Evolutionary conservation across 2,329 filamentous ascomycete species (phyloP), one percentile per base, ranked within the genome.

Genomic region (Fusarium bactridioides): DNA sequence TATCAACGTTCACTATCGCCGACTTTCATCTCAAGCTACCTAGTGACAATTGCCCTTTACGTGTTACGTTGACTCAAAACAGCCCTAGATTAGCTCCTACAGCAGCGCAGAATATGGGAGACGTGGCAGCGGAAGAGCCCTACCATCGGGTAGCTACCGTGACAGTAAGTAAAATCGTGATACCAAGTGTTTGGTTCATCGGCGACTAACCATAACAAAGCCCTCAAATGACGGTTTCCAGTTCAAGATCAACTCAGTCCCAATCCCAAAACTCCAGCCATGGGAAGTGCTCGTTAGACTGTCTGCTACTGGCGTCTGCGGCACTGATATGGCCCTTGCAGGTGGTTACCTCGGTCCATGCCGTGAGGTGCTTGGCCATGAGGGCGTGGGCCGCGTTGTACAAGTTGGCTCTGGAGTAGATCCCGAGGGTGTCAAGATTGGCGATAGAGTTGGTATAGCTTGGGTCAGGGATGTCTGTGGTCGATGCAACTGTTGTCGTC

Each of bases 401-500:
- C 31, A 54, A 9, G 41, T 73, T 3, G 74, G 74, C 1, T 21
- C 43, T 1, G 69, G 64, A 2, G 56, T 73, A 10, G 62, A 67
- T 0, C 62, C 70, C 2, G 12, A 18, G 2, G 38, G 45, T 5
- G 40, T 70, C 5, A 66, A 41, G 16, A 33, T 61, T 1, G 61
- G 61, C 1, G 53, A 71, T 7, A 56, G 73, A 1, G 61, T 76
- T 9, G 69, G 71, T 1, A 65, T 76, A 3, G 58, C 73, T 40
- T 75, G 73, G 73, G 58, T 74, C 1, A 61, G 73, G 5, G 73
- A 84, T 43, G 68, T 78, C 16, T 82, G 81, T 31, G 74, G 79
- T 29, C 69, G 66, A 19, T 85, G 83, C 64, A 74, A 78, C 27
- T 74, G 69, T 37, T 84, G 83, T 60, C 74, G 76, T 10, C 75